Base-by-base conservation (phyloP, 2,329 filamentous ascomycete species). In the Cercospora canescens region DNA sequence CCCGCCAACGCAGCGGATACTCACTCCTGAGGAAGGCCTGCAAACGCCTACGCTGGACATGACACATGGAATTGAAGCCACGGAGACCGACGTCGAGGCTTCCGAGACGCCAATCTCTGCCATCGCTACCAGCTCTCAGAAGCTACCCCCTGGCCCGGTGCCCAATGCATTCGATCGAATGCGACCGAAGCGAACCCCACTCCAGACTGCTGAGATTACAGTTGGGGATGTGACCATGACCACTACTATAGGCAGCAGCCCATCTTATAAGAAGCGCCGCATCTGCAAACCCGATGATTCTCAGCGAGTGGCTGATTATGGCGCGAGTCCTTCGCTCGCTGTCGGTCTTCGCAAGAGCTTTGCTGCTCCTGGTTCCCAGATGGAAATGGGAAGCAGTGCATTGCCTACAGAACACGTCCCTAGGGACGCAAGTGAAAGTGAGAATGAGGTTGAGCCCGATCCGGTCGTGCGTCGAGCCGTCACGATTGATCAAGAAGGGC, bases 201-300 rank as follows among this genome's bases (percentile, higher is more conserved):
- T 84, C 30, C 88, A 92, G 72, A 81, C 89, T 60, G 91, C 91
- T 21, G 92, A 90, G 1, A 91, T 94, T 56, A 93, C 90, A 0
- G 87, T 94, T 62, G 91, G 91, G 1, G 84, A 89, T 67, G 85
- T 84, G 54, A 92, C 89, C 0, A 89, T 87, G 0, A 89, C 88
- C 21, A 84, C 88, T 34, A 69, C 76, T 18, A 84, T 93, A 70
- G 89, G 90, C 1, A 85, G 82, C 58, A 72, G 68, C 64, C 72
- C 74, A 39, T 81, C 85, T 58, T 74, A 82, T 4, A 86, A 87
- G 68, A 79, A 77, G 63, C 79, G 79, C 55, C 77, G 79, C 48
- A 80, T 81, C 18, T 78, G 82, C 55, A 77, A 76, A 11, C 79
- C 80, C 9, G 78, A 77, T 55, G 72, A 72, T 32, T 74, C 75